Conservation (phyloP, 1,284 basidiomycete genomes). For the Malassezia slooffiae region DNA sequence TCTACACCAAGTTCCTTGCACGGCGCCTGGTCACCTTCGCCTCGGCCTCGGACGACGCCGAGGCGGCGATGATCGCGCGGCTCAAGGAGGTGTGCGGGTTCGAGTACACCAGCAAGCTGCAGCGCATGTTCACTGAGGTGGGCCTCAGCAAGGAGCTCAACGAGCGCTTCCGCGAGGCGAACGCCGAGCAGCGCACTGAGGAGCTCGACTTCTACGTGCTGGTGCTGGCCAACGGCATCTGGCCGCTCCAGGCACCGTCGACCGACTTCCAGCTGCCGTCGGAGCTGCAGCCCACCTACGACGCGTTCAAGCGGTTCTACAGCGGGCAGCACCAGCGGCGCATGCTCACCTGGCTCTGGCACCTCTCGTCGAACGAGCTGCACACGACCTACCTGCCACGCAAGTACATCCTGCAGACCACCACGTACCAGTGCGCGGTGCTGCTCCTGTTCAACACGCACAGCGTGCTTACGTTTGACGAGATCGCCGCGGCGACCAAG, state of each 20-base stretch:
- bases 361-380: constrained; percentile 90
- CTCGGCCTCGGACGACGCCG: constrained; percentile 90
- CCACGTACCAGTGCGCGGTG: constrained; percentile 88
- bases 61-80: constrained; percentile 97
- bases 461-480: constrained; percentile 69
- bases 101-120: constrained; percentile 95
- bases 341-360: constrained; percentile 95
- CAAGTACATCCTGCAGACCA: constrained; percentile 92
- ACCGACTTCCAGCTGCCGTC: constrained; percentile 81
- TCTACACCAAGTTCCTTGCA: constrained; percentile 93
- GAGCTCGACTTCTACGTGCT: constrained; percentile 78
- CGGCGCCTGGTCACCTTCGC: constrained; percentile 84
- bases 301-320: constrained; percentile 87
- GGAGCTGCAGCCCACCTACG: constrained; percentile 74
- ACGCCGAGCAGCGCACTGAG: constrained; percentile 66
- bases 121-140: constrained; percentile 98
- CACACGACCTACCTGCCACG: constrained; percentile 82
- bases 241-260: constrained; percentile 74
- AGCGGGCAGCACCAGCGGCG: constrained; percentile 86
- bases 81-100: constrained; percentile 96
- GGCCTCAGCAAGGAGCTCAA: constrained; percentile 90
- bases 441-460: constrained; percentile 80
- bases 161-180: constrained; percentile 88
- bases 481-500: constrained; percentile 69
- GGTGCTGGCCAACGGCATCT: constrained; percentile 90